Evolutionary conservation across 2,329 filamentous ascomycete genomes (phyloP), one percentile per base, ranked within the genome.

Genomic region (Aspergillus viridinutans): DNA sequence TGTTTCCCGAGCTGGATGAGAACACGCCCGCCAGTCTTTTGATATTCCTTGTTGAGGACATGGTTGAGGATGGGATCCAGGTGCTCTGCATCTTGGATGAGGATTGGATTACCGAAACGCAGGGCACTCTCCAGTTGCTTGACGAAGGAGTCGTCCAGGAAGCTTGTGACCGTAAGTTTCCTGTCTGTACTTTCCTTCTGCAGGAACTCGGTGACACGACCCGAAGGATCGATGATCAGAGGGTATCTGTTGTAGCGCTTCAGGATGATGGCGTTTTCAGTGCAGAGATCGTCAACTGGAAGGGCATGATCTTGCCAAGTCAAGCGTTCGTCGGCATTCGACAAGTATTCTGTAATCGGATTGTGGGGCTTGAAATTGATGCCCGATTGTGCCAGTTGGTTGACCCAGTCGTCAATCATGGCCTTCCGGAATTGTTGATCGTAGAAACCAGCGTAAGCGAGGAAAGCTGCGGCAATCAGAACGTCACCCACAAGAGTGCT

Each of bases 181-280:
- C 93, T 87, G 53, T 96, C 92, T 71, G 93, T 93, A 81, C 89
- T 94, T 76, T 97, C 91, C 69, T 92, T 93, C 75, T 96, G 90
- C 69, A 99, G 74, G 80, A 97, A 99, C 67, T 99, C 94, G 0
- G 91, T 94, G 23, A 93, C 91, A 63, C 94, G 86, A 45, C 94
- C 94, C 14, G 94, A 97, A 1, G 95, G 95, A 74, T 99, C 94
- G 72, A 99, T 96, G 74, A 99, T 97, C 59, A 99, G 84, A 48
- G 95, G 94, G 74, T 99, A 99, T 62, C 94, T 86, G 79, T 99
- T 99, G 86, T 97, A 99, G 57, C 94, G 88, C 80, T 97, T 92
- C 59, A 99, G 84, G 64, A 99, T 89, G 69, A 99, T 97, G 48
- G 95, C 94, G 69, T 99, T 99, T 76, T 99, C 94, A 0, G 94